Evolutionary conservation across 2,329 filamentous ascomycete species (phyloP).

Genomic region (Westerdykella sp.): DNA sequence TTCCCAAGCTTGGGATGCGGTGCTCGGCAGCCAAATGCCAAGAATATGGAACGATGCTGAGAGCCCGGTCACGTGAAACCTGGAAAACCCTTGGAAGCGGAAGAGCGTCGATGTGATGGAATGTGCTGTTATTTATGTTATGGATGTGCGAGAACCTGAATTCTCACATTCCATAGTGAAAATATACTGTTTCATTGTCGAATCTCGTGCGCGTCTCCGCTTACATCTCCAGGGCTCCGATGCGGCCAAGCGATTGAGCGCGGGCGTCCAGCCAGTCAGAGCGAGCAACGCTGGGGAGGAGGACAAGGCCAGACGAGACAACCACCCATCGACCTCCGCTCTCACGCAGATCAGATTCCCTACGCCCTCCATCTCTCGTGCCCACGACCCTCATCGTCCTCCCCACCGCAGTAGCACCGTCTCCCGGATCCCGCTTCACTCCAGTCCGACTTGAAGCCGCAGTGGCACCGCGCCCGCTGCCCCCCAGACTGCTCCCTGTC

Average conservation of each 20-base stretch:
- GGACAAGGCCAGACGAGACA: conserved; percentile 18
- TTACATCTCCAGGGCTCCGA: neutral
- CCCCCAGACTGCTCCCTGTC: conserved; percentile 24
- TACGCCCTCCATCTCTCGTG: conserved; percentile 16
- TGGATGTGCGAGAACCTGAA: neutral
- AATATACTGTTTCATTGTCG: neutral
- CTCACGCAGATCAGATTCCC: conserved; percentile 6
- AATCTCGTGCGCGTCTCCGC: neutral
- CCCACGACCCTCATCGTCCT: conserved; percentile 11
- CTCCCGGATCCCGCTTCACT: neutral
- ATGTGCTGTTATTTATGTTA: neutral
- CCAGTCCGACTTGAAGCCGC: conserved; percentile 3
- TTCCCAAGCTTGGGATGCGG: neutral
- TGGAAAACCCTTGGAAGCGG: neutral
- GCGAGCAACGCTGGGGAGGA: conserved; percentile 15
- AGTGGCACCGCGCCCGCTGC: conserved; percentile 8
- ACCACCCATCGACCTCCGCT: conserved; percentile 19
- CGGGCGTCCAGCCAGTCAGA: conserved; percentile 22
- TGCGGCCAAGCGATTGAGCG: conserved; percentile 1
- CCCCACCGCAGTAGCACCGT: conserved; percentile 1
- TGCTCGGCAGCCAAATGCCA: conserved; percentile 1
- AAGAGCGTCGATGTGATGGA: neutral
- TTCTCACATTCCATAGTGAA: neutral
- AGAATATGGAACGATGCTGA: neutral
- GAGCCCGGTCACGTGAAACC: conserved; percentile 3